These are phyloP conservation scores for Fusarium citri DNA, from an alignment of 2,329 filamentous ascomycete genomes.

Conservation along the genomic window DNA sequence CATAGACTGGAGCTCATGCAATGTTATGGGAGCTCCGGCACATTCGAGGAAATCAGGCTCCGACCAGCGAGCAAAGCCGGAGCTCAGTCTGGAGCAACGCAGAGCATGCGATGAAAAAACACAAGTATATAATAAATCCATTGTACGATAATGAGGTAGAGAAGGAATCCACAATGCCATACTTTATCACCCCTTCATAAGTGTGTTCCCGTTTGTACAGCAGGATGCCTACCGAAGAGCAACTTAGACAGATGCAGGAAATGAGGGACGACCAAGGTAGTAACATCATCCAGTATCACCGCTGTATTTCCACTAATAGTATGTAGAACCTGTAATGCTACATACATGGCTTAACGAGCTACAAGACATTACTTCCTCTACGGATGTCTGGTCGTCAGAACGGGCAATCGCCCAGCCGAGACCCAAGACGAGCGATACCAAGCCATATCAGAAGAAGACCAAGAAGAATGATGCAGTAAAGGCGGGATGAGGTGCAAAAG, in stretches of 20 bases:
- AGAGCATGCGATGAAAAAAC: fast-evolving
- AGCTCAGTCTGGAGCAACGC: not conserved
- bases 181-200: fast-evolving
- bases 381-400: slow-evolving; percentile 3
- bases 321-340: not conserved
- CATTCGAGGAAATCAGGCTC: too few relatives aligned
- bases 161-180: fast-evolving
- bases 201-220: fast-evolving
- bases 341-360: slow-evolving; percentile 1
- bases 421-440: fast-evolving
- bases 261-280: not conserved
- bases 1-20: too few relatives aligned
- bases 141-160: fast-evolving
- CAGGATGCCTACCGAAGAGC: not conserved
- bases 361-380: not conserved
- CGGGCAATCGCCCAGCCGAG: not conserved
- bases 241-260: not conserved
- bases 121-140: not conserved
- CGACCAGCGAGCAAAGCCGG: not conserved
- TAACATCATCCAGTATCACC: fast-evolving
- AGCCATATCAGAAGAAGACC: fast-evolving
- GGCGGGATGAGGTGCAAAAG: fast-evolving
- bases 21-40: too few relatives aligned
- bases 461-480: not conserved
- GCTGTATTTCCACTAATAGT: fast-evolving